Base-by-base conservation (phyloP, 1,139 yeast species). In the Scheffersomyces segobiensis region DNA sequence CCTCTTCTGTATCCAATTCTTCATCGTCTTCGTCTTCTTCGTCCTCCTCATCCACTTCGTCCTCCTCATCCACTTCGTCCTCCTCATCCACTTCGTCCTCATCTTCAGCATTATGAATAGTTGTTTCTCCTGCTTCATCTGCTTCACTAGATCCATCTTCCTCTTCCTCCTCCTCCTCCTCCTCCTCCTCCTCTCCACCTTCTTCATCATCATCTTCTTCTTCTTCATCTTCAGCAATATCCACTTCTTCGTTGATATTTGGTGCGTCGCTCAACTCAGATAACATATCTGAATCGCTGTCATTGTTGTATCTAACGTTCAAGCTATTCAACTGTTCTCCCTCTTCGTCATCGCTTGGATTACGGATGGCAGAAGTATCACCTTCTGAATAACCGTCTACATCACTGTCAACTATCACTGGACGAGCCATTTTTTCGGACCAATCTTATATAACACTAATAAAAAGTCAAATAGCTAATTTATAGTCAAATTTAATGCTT, bases 11-110 rank as follows among this genome's bases (percentile, higher is more conserved):
- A 12, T 48, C 62, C 5, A 63, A 60, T 21, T 69, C 75, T 21
- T 74, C 67, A 18, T 65, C 77, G 12, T 69, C 75, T 1, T 67
- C 70, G 10, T 65, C 73, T 12, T 64, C 72, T 6, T 65, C 71
- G n/a, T n/a, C n/a, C n/a, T n/a, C n/a, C n/a, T n/a, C n/a, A n/a
- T 66, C 69, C 3, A 65, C 73, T 12, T 63, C 71, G 1, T 65
- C 67, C 1, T 58, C 56, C 1, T 51, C 58, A 20, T 49, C 73
- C n/a, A n/a, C 75, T 1, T 67, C 70, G 10, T 65, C 73, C 10
- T 64, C 72, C 6, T 65, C 71, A 18, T 66, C 69, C 3, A 65
- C 73, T 12, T 63, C 71, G 1, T 65, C 67, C 1, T 58, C 56
- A 2, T 51, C 58, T 20, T 49, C 73, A 14, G 63, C 71, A 2